A percentile compares a stretch with the other conserved stretches of the same genome.
Evolutionary conservation across 805 yeast genomes (phyloP).

Genomic region (Kodamaea nitidulidarum): DNA sequence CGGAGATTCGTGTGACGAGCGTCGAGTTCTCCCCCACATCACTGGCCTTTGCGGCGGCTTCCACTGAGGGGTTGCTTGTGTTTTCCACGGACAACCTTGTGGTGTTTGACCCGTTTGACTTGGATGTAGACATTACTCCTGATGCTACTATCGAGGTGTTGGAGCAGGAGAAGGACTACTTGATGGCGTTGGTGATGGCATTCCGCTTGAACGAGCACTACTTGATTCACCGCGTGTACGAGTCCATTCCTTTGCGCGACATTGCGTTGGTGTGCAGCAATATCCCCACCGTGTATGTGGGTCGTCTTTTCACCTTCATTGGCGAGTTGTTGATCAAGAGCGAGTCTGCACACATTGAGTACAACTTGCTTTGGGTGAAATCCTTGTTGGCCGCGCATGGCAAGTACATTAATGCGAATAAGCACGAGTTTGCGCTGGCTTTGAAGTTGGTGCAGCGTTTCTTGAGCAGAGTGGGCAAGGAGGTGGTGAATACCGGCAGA

Average conservation of each 20-base stretch:
- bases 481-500: conserved; percentile 52
- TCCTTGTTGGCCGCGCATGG: conserved; percentile 72
- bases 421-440: conserved; percentile 58
- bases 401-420: conserved; percentile 57
- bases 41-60: conserved; percentile 86
- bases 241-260: conserved; percentile 66
- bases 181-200: conserved; percentile 85
- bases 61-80: conserved; percentile 87
- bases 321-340: conserved; percentile 52
- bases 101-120: conserved; percentile 89
- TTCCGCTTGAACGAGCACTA: conserved; percentile 83
- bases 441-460: conserved; percentile 73
- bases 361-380: conserved; percentile 77
- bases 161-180: conserved; percentile 50
- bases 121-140: conserved; percentile 90
- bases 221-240: conserved; percentile 70
- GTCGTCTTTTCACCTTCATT: conserved; percentile 62
- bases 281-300: conserved; percentile 73
- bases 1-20: conserved; percentile 77
- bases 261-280: conserved; percentile 62
- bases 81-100: conserved; percentile 73
- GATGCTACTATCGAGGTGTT: conserved; percentile 62
- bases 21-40: conserved; percentile 88
- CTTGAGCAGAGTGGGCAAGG: conserved; percentile 69
- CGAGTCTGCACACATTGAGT: conserved; percentile 81